phyloP scores from a whole-genome alignment of 2,329 filamentous ascomycete genomes.

The Hymenoscyphus fraxineus region DNA sequence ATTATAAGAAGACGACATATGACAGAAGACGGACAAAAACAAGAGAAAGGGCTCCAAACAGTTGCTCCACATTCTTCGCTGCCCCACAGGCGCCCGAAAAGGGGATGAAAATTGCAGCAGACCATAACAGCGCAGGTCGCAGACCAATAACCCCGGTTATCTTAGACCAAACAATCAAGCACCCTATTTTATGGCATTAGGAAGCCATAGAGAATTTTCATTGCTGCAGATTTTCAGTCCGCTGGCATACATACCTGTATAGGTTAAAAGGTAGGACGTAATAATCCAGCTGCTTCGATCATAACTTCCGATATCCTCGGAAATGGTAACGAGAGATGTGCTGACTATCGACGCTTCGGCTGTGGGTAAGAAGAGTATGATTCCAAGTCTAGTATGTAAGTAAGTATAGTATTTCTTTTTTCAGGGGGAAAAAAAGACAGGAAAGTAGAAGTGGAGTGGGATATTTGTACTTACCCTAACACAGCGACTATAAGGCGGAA shows the following conservation, averaged over 20 bases:
- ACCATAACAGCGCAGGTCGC: not conserved
- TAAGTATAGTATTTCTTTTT: too few relatives aligned
- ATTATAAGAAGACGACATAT: not conserved
- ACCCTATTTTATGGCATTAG: not conserved
- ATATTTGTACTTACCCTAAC: too few relatives aligned
- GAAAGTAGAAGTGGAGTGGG: too few relatives aligned
- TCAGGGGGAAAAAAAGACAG: too few relatives aligned
- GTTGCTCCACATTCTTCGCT: not conserved
- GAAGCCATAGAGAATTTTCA: too few relatives aligned
- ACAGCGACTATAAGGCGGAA: too few relatives aligned
- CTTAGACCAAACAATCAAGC: not conserved
- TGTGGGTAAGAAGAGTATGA: not conserved
- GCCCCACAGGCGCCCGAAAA: not conserved
- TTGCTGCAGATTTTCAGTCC: too few relatives aligned
- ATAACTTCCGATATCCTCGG: not conserved
- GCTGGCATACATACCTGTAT: not conserved
- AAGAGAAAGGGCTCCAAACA: not conserved
- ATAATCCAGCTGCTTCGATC: not conserved
- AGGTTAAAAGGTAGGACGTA: not conserved
- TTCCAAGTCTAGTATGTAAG: too few relatives aligned
- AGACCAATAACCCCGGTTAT: not conserved
- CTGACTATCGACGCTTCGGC: not conserved
- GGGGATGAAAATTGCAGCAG: not conserved
- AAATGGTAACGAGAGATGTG: not conserved
- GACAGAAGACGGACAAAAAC: too few relatives aligned